These are phyloP conservation scores for Lathyrus tuberosus DNA, from an alignment of 306 rosid species.

Conservation along the genomic window DNA sequence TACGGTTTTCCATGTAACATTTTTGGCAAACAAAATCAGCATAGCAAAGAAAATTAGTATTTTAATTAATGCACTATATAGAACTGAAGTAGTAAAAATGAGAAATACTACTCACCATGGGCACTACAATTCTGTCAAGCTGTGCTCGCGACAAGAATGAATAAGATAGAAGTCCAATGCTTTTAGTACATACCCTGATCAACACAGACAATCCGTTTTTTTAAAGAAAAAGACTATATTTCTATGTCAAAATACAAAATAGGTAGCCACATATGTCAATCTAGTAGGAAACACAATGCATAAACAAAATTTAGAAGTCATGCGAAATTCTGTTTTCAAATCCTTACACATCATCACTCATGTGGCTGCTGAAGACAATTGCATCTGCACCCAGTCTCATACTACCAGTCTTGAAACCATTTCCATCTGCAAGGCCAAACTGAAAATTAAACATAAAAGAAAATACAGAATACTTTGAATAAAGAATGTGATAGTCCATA, in stretches of 20 bases:
- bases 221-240: background rate
- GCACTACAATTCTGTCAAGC: conserved; percentile 82
- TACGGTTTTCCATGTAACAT: background rate
- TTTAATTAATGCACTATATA: conserved; percentile 15
- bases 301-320: conserved; percentile 12
- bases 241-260: conserved; percentile 15
- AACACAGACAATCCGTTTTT: conserved; percentile 21
- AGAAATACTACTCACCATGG: conserved; percentile 72
- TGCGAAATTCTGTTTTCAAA: conserved; percentile 26
- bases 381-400: conserved; percentile 99
- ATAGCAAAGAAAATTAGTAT: background rate
- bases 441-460: conserved; percentile 42
- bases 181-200: conserved; percentile 69
- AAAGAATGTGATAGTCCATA: conserved; percentile 51
- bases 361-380: conserved; percentile 76
- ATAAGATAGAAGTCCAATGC: conserved; percentile 89
- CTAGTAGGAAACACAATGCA: background rate
- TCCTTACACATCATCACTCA: conserved; percentile 59
- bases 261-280: background rate
- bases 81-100: conserved; percentile 15
- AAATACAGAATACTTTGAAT: conserved; percentile 20
- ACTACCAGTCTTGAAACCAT: conserved; percentile 95
- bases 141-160: conserved; percentile 66
- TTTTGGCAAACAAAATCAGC: conserved; percentile 25
- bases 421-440: conserved; percentile 81